phyloP scores from a whole-genome alignment of 1,284 basidiomycete genomes.

The Laetiporus sulphureus region DNA sequence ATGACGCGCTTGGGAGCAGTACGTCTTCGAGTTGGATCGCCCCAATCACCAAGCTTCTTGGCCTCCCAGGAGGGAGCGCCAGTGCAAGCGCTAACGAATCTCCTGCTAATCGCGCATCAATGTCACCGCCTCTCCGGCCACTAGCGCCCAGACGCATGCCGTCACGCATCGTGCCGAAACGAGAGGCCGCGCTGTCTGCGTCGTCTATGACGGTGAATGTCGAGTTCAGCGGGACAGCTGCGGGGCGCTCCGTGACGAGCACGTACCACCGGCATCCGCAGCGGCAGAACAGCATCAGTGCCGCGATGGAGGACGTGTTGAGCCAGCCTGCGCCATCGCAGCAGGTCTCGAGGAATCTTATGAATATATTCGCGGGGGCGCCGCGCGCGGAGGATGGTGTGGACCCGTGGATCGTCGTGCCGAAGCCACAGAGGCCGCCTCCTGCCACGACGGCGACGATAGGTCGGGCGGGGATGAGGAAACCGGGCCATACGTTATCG shows the following conservation, averaged over 20 bases:
- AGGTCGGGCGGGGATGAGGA: constrained; percentile 18
- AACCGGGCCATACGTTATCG: constrained; percentile 18
- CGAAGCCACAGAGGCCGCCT: constrained; percentile 27
- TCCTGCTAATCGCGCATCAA: constrained; percentile 20
- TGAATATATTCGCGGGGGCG: constrained; percentile 84
- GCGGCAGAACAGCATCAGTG: constrained; percentile 15
- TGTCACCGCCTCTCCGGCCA: constrained; percentile 23
- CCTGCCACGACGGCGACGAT: constrained; percentile 16
- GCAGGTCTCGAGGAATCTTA: constrained; percentile 35
- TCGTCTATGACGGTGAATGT: constrained; percentile 89
- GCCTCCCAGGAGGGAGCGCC: constrained; percentile 21
- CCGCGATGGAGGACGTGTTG: constrained; percentile 11
- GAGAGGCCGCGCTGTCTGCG: constrained; percentile 75
- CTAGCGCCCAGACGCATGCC: constrained; percentile 19
- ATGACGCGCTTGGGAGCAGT: constrained; percentile 19
- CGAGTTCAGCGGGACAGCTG: constrained; percentile 79
- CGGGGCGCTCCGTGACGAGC: constrained; percentile 68
- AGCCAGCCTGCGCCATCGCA: constrained; percentile 11
- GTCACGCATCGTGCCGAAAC: constrained; percentile 58
- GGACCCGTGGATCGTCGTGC: constrained; percentile 65
- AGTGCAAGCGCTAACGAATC: constrained; percentile 11
- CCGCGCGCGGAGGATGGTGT: constrained; percentile 34
- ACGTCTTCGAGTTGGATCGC: constrained; percentile 68
- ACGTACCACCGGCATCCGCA: constrained; percentile 33
- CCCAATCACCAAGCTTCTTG: constrained; percentile 74